phyloP scores from a whole-genome alignment of 2,329 filamentous ascomycete species.

The Nigrospora osmanthi region DNA sequence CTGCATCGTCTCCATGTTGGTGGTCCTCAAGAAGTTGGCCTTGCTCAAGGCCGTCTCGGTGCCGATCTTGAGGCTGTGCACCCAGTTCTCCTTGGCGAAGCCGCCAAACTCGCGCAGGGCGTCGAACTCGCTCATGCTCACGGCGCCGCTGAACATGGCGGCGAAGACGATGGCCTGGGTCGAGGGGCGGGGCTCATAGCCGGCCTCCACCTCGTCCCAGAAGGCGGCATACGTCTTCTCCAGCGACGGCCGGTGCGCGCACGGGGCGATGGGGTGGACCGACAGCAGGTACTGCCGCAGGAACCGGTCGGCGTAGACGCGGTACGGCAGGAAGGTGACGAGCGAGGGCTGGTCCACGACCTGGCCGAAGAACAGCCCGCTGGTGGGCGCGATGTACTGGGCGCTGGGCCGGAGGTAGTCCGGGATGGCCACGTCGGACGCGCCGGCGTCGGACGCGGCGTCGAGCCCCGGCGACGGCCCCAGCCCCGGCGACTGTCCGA shows the following conservation, averaged over 20 bases:
- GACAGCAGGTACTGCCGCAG: slow-evolving; percentile 59
- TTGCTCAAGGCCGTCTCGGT: slow-evolving; percentile 60
- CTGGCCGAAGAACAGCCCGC: slow-evolving; percentile 58
- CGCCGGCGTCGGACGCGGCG: slow-evolving; percentile 11
- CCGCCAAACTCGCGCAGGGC: slow-evolving; percentile 44
- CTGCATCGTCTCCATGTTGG: slow-evolving; percentile 65
- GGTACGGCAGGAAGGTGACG: slow-evolving; percentile 53
- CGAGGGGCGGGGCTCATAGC: slow-evolving; percentile 54
- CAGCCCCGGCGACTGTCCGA: slow-evolving; percentile 6
- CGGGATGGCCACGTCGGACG: slow-evolving; percentile 23
- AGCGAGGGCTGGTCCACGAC: slow-evolving; percentile 39
- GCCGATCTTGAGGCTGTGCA: slow-evolving; percentile 56
- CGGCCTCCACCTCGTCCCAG: slow-evolving; percentile 52
- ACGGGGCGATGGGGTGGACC: slow-evolving; percentile 62
- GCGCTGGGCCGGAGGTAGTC: slow-evolving; percentile 57
- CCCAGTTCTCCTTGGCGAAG: slow-evolving; percentile 45
- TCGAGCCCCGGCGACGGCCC: slow-evolving; percentile 12
- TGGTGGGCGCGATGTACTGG: slow-evolving; percentile 60
- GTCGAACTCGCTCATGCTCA: slow-evolving; percentile 53
- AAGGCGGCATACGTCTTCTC: slow-evolving; percentile 57
- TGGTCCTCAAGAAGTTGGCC: slow-evolving; percentile 65
- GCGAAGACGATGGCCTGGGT: slow-evolving; percentile 64
- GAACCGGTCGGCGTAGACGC: slow-evolving; percentile 50
- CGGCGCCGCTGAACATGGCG: slow-evolving; percentile 59
- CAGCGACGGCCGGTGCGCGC: slow-evolving; percentile 60